Evolutionary conservation across 2,329 filamentous ascomycete genomes (phyloP).

Genomic region (Kalaharituber pfeilii): DNA sequence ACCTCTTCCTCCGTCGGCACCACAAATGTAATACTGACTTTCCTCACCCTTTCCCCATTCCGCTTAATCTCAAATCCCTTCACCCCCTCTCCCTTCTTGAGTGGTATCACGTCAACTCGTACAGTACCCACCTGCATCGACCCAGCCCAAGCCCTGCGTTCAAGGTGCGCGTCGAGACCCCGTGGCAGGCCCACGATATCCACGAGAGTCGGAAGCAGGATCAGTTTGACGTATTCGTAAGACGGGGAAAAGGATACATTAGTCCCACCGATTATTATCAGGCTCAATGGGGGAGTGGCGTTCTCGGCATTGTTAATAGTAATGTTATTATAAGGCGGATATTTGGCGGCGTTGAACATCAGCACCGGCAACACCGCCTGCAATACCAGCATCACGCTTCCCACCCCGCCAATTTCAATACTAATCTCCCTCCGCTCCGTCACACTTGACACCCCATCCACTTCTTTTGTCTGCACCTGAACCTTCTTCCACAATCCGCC

Average conservation of each 20-base stretch:
- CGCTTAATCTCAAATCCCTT: conserved; percentile 35
- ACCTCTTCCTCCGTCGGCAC: conserved; percentile 26
- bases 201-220: conserved; percentile 39
- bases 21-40: conserved; percentile 1
- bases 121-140: conserved; percentile 26
- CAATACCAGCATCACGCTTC: conserved; percentile 41
- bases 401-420: conserved; percentile 35
- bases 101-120: conserved; percentile 23
- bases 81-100: conserved; percentile 26
- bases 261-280: conserved; percentile 40
- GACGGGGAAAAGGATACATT: conserved; percentile 41
- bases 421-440: neutral
- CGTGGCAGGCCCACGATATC: conserved; percentile 33
- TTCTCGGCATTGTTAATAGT: no score
- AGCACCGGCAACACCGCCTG: conserved; percentile 44
- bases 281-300: neutral
- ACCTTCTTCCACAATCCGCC: conserved; percentile 5
- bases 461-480: neutral
- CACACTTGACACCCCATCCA: neutral
- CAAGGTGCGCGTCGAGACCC: conserved; percentile 32
- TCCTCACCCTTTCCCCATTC: neutral
- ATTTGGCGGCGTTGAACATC: conserved; percentile 35
- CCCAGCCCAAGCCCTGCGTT: conserved; percentile 37
- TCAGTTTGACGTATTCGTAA: conserved; percentile 47
- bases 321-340: conserved; percentile 22